phyloP scores from a whole-genome alignment of 768 basidiomycete genomes.

The Scleroderma bovista region DNA sequence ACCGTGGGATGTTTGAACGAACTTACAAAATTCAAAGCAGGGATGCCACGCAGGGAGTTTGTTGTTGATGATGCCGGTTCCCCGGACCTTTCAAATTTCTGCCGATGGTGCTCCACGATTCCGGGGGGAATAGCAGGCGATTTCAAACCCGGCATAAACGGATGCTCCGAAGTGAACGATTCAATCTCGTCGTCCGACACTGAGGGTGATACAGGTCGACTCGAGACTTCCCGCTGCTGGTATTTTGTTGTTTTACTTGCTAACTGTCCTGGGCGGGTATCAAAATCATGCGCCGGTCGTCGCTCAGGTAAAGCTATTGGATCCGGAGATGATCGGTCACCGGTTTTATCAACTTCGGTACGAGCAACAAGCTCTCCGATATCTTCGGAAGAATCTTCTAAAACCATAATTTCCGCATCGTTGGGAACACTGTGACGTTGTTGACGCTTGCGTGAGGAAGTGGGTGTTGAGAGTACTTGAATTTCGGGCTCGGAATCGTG shows the following conservation, averaged over 20 bases:
- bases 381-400: slow-evolving; percentile 17
- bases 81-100: slow-evolving; percentile 5
- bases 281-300: slow-evolving; percentile 13
- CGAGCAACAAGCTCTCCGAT: slow-evolving; percentile 17
- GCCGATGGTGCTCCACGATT: slow-evolving; percentile 10
- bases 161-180: slow-evolving; percentile 10
- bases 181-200: slow-evolving; percentile 18
- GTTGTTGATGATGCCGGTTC: slow-evolving; percentile 5
- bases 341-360: not conserved
- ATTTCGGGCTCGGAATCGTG: slow-evolving; percentile 17
- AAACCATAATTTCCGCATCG: slow-evolving; percentile 16
- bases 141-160: not conserved
- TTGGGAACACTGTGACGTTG: not conserved
- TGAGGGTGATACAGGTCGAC: slow-evolving; percentile 14
- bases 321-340: slow-evolving; percentile 20
- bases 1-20: not conserved
- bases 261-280: slow-evolving; percentile 12
- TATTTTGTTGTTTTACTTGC: slow-evolving; percentile 18
- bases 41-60: not conserved
- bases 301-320: slow-evolving; percentile 1
- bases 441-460: not conserved
- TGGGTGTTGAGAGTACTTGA: slow-evolving; percentile 11
- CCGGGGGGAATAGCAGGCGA: slow-evolving; percentile 13
- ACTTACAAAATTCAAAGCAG: slow-evolving; percentile 4
- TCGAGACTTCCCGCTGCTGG: slow-evolving; percentile 8